These are phyloP conservation scores for Populus tremula DNA, from an alignment of 345 rosid species.

Conservation along the genomic window DNA sequence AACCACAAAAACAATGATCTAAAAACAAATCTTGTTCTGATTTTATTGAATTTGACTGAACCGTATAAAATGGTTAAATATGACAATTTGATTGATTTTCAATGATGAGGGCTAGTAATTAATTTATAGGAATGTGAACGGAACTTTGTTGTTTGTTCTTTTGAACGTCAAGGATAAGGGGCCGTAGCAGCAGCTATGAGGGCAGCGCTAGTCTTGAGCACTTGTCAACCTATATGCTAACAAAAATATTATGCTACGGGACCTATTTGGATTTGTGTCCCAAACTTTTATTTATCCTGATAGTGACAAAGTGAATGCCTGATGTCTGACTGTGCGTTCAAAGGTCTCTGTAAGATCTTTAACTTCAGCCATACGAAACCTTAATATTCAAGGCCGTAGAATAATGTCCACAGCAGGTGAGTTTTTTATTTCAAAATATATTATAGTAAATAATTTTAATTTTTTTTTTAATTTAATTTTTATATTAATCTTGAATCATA, in stretches of 20 bases:
- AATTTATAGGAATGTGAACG: background rate
- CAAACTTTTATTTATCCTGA: background rate
- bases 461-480: too few species aligned
- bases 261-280: constrained; percentile 6
- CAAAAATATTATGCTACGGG: constrained; percentile 2
- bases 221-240: background rate
- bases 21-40: background rate
- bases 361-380: constrained; percentile 25
- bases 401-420: background rate
- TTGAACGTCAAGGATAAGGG: background rate
- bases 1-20: background rate
- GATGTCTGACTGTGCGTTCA: background rate
- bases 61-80: background rate
- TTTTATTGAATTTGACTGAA: background rate
- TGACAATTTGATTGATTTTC: background rate
- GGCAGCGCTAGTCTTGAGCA: background rate
- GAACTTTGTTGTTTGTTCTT: too few species aligned
- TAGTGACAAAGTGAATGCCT: constrained; percentile 3
- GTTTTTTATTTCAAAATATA: too few species aligned
- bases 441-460: too few species aligned
- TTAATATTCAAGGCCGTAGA: background rate
- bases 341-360: constrained; percentile 3
- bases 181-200: background rate
- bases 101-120: background rate
- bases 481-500: too few species aligned